Percentiles rank a stretch among this genome's conserved stretches.
These are phyloP conservation scores for Teunomyces panamensis DNA, from an alignment of 805 yeast species.

Conservation along the genomic window DNA sequence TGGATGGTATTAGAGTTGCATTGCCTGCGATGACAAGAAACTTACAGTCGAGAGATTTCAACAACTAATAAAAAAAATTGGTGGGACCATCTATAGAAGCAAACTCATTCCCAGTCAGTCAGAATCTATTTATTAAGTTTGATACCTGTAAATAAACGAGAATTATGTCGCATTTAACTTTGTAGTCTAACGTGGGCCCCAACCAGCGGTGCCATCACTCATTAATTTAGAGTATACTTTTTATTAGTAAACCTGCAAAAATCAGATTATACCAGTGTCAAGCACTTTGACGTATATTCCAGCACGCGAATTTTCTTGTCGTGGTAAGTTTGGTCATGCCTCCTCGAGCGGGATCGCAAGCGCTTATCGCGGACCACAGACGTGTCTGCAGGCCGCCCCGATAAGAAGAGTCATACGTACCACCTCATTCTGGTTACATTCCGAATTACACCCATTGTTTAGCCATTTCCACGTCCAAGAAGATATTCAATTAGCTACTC, in stretches of 20 bases:
- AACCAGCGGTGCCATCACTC: too few relatives aligned
- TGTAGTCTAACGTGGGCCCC: too few relatives aligned
- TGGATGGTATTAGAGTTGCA: slow-evolving; percentile 93
- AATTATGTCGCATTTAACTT: neutral
- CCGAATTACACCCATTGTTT: neutral
- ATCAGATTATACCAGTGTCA: neutral
- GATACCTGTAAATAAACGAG: slow-evolving; percentile 1
- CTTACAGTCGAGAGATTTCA: slow-evolving; percentile 76
- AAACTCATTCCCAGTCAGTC: neutral
- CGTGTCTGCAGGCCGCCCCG: neutral
- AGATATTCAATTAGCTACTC: neutral
- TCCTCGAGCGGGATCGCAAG: neutral
- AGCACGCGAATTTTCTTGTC: neutral
- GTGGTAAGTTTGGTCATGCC: slow-evolving; percentile 2
- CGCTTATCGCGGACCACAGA: neutral
- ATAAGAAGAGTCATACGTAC: neutral
- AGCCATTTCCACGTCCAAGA: too few relatives aligned
- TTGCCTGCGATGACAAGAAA: slow-evolving; percentile 97
- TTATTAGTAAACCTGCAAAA: too few relatives aligned
- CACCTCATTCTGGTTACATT: neutral
- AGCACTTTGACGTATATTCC: neutral
- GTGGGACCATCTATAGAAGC: neutral
- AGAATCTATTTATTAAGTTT: neutral
- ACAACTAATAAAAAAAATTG: neutral
- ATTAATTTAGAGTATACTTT: too few relatives aligned